Evolutionary conservation across 2,329 filamentous ascomycete species (phyloP), one percentile per base, ranked within the genome.

Genomic region (Arthrinium phaeospermum): DNA sequence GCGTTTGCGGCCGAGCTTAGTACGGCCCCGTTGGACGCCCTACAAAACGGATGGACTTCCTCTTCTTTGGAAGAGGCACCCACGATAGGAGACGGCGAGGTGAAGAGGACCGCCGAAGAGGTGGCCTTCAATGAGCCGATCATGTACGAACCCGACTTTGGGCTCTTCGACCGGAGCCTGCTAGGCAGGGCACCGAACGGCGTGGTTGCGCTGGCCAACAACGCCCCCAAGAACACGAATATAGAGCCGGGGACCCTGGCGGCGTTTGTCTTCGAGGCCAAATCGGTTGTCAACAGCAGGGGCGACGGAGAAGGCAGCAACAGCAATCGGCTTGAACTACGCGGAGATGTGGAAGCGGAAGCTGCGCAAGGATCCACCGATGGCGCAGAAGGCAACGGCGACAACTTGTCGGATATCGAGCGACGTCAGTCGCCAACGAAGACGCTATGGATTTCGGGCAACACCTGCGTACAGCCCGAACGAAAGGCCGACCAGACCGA

Each of bases 371-470:
- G 34, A 69, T 47, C 67, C 27, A 61, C 53, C 19, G 61, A 44
- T 41, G 74, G 76, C 57, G 73, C 71, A 19, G 76, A 75, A n/a
- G 73, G 73, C 13, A 77, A 72, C 44, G 68, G 72, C 24, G 67
- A 71, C n/a, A 61, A 51, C 8, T 71, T 73, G 22, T 61, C 68
- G 45, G 77, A 75, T 74, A 72, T 75, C 51, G 71, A 53, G 37
- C 77, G 75, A 34, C 77, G 80, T 70, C 75, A 79, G 72, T 74
- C 78, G 70, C 74, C 82, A 34, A 81, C 82, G 22, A 85, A 82
- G 57, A 89, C 83, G 1, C 85, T 98, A 3, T 98, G 93, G 81
- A 87, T 99, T 71, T 95, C 95, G 2, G 91, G 95, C 61, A 98
- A 95, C 76, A 95, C 94, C 0, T 99, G 96, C 81, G 82, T 90